Evolutionary conservation across 176 grass and related monocot genomes (phyloP).

Genomic region (Zoysia japonica): DNA sequence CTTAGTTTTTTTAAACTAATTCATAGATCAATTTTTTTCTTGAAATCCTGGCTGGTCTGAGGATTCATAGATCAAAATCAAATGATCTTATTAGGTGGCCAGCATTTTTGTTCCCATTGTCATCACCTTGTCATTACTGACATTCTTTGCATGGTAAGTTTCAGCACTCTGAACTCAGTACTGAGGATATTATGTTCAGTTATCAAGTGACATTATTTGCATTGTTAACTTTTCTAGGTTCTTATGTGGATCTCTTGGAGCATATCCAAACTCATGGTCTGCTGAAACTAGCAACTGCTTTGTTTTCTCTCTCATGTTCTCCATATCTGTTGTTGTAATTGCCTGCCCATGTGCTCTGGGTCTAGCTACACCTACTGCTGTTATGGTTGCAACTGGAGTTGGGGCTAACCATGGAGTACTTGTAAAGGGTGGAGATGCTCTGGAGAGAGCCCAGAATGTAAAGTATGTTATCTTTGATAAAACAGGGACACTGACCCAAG

Average conservation of each 20-base stretch:
- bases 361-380: conserved; percentile 85
- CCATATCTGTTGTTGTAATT: conserved; percentile 86
- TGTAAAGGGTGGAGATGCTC: conserved; percentile 84
- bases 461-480: conserved; percentile 79
- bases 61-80: background rate
- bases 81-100: conserved; percentile 61
- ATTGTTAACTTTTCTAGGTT: conserved; percentile 64
- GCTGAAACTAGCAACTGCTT: conserved; percentile 66
- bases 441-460: conserved; percentile 77
- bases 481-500: conserved; percentile 85
- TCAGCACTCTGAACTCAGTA: background rate
- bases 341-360: conserved; percentile 92
- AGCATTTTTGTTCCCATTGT: conserved; percentile 94
- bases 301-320: conserved; percentile 82
- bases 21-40: background rate
- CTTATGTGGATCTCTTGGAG: conserved; percentile 80
- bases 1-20: background rate
- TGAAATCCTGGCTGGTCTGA: background rate
- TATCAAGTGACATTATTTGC: background rate
- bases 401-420: conserved; percentile 79
- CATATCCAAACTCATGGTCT: conserved; percentile 94
- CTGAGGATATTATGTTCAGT: conserved; percentile 4
- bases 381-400: conserved; percentile 90
- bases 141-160: conserved; percentile 92
- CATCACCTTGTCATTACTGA: conserved; percentile 79